These are phyloP conservation scores for Rhododendron griersonianum DNA, from an alignment of 148 eudicot genomes.

Conservation along the genomic window DNA sequence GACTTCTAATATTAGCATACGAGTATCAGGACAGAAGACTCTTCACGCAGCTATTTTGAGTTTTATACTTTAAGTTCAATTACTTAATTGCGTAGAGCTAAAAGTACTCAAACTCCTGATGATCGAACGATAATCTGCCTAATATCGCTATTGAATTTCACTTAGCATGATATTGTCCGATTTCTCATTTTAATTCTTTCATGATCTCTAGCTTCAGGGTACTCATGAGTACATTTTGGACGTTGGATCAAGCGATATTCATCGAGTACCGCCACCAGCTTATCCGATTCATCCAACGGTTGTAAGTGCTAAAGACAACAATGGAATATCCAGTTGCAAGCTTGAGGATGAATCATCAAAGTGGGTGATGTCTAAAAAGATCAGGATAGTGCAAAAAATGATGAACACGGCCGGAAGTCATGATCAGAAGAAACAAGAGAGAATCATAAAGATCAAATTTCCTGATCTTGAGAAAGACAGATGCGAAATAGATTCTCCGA, in stretches of 20 bases:
- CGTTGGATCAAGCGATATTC: conserved; percentile 9
- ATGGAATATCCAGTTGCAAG: not conserved
- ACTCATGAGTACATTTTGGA: not conserved
- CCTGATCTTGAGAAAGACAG: not conserved
- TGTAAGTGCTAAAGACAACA: not conserved
- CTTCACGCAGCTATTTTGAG: too few species aligned
- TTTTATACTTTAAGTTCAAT: too few species aligned
- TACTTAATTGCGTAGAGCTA: not conserved
- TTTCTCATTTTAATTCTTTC: not conserved
- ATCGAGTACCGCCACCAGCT: not conserved
- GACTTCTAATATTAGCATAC: not conserved
- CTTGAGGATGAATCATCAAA: not conserved
- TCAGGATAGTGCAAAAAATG: conserved; percentile 16
- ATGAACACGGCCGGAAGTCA: not conserved
- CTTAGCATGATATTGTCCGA: not conserved
- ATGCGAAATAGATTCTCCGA: not conserved
- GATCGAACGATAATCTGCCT: not conserved
- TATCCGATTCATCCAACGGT: not conserved
- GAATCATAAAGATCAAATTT: not conserved
- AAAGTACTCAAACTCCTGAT: not conserved
- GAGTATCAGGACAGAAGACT: not conserved
- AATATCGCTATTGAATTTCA: not conserved
- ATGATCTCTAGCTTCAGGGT: not conserved
- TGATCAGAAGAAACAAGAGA: not conserved
- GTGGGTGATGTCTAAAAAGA: conserved; percentile 16